Conservation (phyloP, 768 basidiomycete genomes). For the Serpula lacrymans region DNA sequence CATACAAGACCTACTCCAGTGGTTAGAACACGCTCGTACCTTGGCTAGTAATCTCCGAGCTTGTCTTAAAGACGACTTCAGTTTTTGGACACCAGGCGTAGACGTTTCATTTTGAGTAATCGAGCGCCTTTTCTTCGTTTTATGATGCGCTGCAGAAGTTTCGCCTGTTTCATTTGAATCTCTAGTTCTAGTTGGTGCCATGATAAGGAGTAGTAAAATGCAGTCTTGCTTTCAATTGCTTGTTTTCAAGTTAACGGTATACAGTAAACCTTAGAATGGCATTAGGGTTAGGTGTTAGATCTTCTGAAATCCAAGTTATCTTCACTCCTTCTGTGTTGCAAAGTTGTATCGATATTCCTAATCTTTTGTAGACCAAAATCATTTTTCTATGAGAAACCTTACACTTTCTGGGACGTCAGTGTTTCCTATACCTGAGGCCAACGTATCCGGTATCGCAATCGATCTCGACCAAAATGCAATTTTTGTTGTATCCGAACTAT, state of each 20-base stretch:
- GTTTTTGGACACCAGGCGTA: conserved; percentile 74
- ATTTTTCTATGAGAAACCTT: conserved; percentile 52
- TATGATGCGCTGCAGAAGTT: conserved; percentile 15
- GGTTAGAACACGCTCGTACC: conserved; percentile 34
- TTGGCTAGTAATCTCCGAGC: conserved; percentile 79
- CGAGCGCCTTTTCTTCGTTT: conserved; percentile 12
- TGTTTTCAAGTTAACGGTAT: neutral
- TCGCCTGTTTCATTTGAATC: conserved; percentile 1
- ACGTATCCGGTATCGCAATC: conserved; percentile 46
- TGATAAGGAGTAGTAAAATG: conserved; percentile 5
- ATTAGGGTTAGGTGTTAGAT: conserved; percentile 16
- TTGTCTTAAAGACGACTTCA: conserved; percentile 83
- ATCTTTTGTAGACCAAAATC: neutral
- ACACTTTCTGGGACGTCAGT: conserved; percentile 34
- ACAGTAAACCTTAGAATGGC: conserved; percentile 4
- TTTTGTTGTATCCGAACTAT: conserved; percentile 55
- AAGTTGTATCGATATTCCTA: neutral
- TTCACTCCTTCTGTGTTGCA: neutral
- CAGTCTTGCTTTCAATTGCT: neutral
- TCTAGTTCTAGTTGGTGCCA: conserved; percentile 18
- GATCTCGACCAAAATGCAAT: conserved; percentile 63
- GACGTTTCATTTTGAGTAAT: conserved; percentile 12
- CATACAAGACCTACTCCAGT: neutral
- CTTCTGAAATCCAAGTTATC: no score
- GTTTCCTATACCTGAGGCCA: conserved; percentile 23